Conservation (phyloP, 768 basidiomycete genomes). For the Tylopilus sp. region DNA sequence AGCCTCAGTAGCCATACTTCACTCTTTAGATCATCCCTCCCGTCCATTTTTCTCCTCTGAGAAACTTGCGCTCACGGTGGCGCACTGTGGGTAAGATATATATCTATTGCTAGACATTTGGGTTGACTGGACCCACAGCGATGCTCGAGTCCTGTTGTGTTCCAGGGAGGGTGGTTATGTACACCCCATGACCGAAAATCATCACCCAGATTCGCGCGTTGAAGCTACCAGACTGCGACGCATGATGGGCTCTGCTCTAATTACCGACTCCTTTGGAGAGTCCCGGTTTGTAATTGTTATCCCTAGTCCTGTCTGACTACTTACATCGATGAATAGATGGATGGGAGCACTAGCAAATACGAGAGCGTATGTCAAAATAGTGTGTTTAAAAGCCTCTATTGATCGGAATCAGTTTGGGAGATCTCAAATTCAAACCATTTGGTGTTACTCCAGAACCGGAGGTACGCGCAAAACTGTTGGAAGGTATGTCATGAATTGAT, state of each 20-base stretch:
- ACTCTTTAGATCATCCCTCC: conserved; percentile 78
- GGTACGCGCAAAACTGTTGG: conserved; percentile 67
- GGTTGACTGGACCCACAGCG: conserved; percentile 44
- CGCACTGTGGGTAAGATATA: conserved; percentile 79
- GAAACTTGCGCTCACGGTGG: conserved; percentile 76
- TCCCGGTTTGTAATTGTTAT: conserved; percentile 50
- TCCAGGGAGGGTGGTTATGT: conserved; percentile 68
- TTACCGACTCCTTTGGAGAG: conserved; percentile 95
- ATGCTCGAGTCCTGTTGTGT: conserved; percentile 85
- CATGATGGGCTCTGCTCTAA: conserved; percentile 86
- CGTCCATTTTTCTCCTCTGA: conserved; percentile 82
- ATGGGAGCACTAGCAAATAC: conserved; percentile 95
- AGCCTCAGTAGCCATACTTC: conserved; percentile 87
- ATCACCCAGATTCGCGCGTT: conserved; percentile 89
- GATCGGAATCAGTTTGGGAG: conserved; percentile 62
- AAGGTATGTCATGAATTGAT: conserved; percentile 46
- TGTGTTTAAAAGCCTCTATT: neutral
- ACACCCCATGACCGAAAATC: conserved; percentile 88
- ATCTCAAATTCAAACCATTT: conserved; percentile 82
- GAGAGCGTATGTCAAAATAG: conserved; percentile 55
- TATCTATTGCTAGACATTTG: neutral
- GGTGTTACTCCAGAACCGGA: conserved; percentile 95
- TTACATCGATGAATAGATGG: conserved; percentile 53
- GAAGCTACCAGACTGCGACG: conserved; percentile 83
- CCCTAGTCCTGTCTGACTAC: neutral